Evolutionary conservation across 1,284 basidiomycete genomes (phyloP).

Genomic region (Malassezia pachydermatis): DNA sequence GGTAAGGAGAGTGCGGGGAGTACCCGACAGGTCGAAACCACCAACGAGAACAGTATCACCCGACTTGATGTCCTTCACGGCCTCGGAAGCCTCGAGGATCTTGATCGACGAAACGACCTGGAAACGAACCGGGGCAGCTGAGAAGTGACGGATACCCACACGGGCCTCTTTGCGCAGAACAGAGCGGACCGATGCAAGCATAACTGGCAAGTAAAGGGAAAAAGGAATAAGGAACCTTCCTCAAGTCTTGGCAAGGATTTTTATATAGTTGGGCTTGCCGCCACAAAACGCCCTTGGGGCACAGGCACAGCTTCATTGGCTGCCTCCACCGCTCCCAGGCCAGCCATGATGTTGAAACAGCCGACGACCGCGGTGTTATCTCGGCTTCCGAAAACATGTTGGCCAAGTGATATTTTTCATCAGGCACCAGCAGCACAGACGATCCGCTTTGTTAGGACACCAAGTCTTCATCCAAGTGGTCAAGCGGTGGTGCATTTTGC

Average conservation of each 20-base stretch:
- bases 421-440: not conserved
- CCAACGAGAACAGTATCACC: slow-evolving; percentile 36
- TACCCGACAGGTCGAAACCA: slow-evolving; percentile 46
- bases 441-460: slow-evolving; percentile 11
- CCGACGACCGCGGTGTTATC: no score
- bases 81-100: slow-evolving; percentile 32
- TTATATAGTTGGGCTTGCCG: not conserved
- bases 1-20: slow-evolving; percentile 41
- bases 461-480: not conserved
- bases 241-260: not conserved
- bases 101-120: slow-evolving; percentile 21
- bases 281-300: not conserved
- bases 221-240: not conserved
- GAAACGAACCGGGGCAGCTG: slow-evolving; percentile 2
- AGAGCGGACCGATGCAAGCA: slow-evolving; percentile 10
- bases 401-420: slow-evolving; percentile 1
- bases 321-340: not conserved
- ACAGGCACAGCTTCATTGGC: not conserved
- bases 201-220: not conserved
- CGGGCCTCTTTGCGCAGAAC: slow-evolving; percentile 6
- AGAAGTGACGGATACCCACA: not conserved
- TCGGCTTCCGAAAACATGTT: not conserved
- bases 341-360: no score
- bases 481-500: slow-evolving; percentile 4
- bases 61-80: slow-evolving; percentile 35